phyloP scores from a whole-genome alignment of 192 early-diverging fungal species.

The Coemansia sp. region DNA sequence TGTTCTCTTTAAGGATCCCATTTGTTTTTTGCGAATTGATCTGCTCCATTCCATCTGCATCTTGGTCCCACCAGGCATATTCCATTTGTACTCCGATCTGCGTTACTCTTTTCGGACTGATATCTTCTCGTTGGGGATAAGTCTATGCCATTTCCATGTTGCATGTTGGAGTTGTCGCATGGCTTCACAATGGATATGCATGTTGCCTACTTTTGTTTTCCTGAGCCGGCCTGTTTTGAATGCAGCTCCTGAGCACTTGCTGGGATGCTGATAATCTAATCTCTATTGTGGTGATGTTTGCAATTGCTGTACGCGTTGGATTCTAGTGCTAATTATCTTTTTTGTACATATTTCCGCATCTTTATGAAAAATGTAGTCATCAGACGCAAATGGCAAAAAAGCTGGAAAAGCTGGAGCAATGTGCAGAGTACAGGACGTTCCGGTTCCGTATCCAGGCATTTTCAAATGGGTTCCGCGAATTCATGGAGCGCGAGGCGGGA shows the following conservation, averaged over 20 bases:
- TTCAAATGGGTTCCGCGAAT: constrained; percentile 73
- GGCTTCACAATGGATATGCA: too few relatives aligned
- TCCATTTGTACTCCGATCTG: constrained; percentile 10
- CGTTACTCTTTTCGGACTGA: background rate
- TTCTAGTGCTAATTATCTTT: background rate
- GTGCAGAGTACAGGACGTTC: constrained; percentile 76
- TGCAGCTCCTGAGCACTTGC: background rate
- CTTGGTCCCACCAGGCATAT: background rate
- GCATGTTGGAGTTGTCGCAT: too few relatives aligned
- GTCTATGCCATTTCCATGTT: background rate
- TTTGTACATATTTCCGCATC: background rate
- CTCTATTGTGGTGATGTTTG: background rate
- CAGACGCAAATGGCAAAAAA: constrained; percentile 80
- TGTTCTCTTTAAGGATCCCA: background rate
- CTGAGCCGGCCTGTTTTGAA: constrained; percentile 1
- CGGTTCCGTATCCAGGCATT: constrained; percentile 84
- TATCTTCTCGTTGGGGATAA: background rate
- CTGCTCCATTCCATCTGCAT: background rate
- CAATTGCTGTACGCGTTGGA: too few relatives aligned
- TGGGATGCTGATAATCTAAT: background rate
- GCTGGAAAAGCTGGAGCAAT: constrained; percentile 69
- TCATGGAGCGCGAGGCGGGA: constrained; percentile 59
- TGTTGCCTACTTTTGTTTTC: background rate
- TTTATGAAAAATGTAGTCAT: constrained; percentile 49
- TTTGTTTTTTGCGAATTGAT: background rate